Evolutionary conservation across 2,329 filamentous ascomycete genomes (phyloP), one percentile per base, ranked within the genome.

Genomic region (Ceratocystis huliohia): DNA sequence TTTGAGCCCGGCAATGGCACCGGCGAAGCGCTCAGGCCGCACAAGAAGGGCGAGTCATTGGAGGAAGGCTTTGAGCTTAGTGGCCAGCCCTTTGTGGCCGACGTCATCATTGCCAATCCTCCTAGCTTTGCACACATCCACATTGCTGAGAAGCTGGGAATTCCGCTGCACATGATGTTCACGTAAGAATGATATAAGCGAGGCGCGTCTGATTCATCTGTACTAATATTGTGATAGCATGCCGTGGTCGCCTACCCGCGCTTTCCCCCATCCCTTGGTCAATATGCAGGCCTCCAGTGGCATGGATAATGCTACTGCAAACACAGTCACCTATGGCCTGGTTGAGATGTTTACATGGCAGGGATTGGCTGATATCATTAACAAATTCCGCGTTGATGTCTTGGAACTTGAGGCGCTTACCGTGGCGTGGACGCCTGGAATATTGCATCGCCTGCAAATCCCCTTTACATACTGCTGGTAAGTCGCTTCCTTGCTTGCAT

Each of bases 271-370:
- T 71, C 91, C 91, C 0, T 78, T 96, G 28, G 90, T 91, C 0
- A 93, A 94, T 69, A 86, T 96, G 66, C 83, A 89, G 69, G 85
- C 84, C 1, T 84, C 86, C 0, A 44, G 64, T 7, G 90, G 91
- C 70, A 87, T 88, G 1, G 89, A 94, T 71, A 80, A 84, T 4
- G 83, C 83, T n/a, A 81, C 90, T 67, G 88, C 89, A 0, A 96
- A 94, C 71, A 93, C 89, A 72, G 80, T 95, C 66, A 89, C 88
- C 0, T 96, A 96, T 71, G 85, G 87, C 0, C 78, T 96, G 22
- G 88, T 96, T 1, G 91, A 96, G 70, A 89, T 95, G 83, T 85
- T 96, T 81, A 92, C 91, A 10, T 96, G 91, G 91, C 91, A 96
- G 75, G 91, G 91, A 0, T 77, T 96, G 3, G 92, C 92, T 46